A percentile compares a stretch with the other conserved stretches of the same genome.
Conservation (phyloP, 1,139 yeast genomes). For the Taiozyma sp. region DNA sequence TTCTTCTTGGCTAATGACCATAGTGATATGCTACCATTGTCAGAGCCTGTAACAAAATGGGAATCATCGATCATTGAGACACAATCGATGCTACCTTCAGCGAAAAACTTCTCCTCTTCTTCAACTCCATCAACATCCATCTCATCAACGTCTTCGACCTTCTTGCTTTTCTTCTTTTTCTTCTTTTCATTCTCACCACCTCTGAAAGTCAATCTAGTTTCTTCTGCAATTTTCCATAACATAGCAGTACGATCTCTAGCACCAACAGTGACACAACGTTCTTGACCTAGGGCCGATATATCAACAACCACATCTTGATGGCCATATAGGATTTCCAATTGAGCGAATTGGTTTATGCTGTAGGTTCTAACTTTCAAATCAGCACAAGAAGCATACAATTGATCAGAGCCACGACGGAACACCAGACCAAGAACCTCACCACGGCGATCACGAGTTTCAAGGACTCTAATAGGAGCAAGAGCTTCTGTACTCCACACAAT, state of each 20-base stretch:
- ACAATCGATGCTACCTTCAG: conserved; percentile 90
- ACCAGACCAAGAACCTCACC: conserved; percentile 70
- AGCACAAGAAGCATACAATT: conserved; percentile 87
- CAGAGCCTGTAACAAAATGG: conserved; percentile 91
- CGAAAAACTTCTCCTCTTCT: conserved; percentile 38
- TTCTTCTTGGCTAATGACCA: conserved; percentile 93
- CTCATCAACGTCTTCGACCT: conserved; percentile 28
- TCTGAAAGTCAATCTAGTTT: conserved; percentile 86
- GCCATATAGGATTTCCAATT: conserved; percentile 87
- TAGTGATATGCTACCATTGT: conserved; percentile 80
- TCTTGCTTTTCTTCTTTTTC: conserved; percentile 35
- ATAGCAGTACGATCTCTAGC: conserved; percentile 92
- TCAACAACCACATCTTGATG: conserved; percentile 90
- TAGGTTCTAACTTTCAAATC: conserved; percentile 88
- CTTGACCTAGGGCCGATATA: conserved; percentile 74
- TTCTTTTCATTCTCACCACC: conserved; percentile 71
- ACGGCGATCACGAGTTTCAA: conserved; percentile 66
- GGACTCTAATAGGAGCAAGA: conserved; percentile 66
- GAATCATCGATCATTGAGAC: conserved; percentile 91
- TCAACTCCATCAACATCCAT: conserved; percentile 26
- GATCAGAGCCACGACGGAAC: conserved; percentile 79
- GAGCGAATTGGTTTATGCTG: conserved; percentile 81
- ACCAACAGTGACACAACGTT: conserved; percentile 94
- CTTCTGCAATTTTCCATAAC: conserved; percentile 96
- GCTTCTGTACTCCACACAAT: conserved; percentile 85